Evolutionary conservation across 768 basidiomycete genomes (phyloP), one percentile per base, ranked within the genome.

Genomic region (Termitomyces sp.): DNA sequence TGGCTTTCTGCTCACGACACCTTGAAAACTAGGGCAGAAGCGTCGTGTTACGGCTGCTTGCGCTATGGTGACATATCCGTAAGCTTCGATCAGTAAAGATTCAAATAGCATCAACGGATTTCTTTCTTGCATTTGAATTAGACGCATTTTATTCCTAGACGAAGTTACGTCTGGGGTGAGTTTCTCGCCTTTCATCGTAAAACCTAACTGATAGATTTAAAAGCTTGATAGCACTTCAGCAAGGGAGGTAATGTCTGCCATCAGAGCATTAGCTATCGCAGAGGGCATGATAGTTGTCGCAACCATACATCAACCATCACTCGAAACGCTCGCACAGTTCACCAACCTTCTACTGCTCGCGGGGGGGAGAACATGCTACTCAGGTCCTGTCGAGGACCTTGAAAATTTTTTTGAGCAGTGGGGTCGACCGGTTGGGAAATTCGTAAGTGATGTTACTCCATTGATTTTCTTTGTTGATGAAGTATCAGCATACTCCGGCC

Each of bases 251-350:
- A 71, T 80, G 63, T 64, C 72, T 6, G 71, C 81, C 42, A 77
- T 82, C 32, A 73, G 74, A 18, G 69, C 70, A 16, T 68, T 85
- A 10, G 79, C 83, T 0, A 63, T 72, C 27, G 70, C 76, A 6
- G 77, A 80, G 59, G 75, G 76, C 24, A 82, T 84, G 51, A 79
- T 85, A 34, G 77, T 87, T 33, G 77, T 89, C 46, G 81, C 83
- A 18, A 84, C 84, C 5, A 85, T 90, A 53, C 88, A 90, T 62
- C 87, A 89, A 57, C 87, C 87, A 0, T 78, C 81, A 22, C 79
- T 80, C 24, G 83, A 83, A 56, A 85, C 85, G 0, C 80, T 87
- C 49, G 65, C 78, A 0, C 78, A 84, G 44, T 89, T 90, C 65
- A 83, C 83, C 48, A 74, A 81, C 33, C 71, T 88, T 13, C 69